These are phyloP conservation scores for Boletus sp. DNA, from an alignment of 1,284 basidiomycete genomes.

Conservation along the genomic window DNA sequence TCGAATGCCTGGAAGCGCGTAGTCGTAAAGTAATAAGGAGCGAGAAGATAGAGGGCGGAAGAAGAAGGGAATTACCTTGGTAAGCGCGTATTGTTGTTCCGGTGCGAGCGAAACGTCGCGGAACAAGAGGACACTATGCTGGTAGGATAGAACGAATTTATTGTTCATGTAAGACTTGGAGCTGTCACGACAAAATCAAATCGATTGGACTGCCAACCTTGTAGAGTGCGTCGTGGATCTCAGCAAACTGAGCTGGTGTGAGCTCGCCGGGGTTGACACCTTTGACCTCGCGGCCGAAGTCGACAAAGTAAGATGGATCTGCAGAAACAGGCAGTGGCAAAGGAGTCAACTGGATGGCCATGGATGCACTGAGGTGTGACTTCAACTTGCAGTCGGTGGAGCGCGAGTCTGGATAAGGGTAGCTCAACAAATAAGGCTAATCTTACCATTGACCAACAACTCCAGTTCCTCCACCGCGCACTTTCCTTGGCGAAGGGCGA, in stretches of 20 bases:
- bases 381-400: too few species aligned
- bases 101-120: slow-evolving; percentile 65
- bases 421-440: too few species aligned
- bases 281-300: slow-evolving; percentile 65
- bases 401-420: too few species aligned
- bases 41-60: background rate
- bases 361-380: slow-evolving; percentile 50
- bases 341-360: slow-evolving; percentile 55
- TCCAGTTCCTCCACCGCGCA: too few species aligned
- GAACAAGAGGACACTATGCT: slow-evolving; percentile 78
- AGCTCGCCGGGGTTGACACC: slow-evolving; percentile 58
- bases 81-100: slow-evolving; percentile 70
- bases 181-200: background rate
- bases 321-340: slow-evolving; percentile 55
- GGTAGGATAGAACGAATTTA: background rate
- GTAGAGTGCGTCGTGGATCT: slow-evolving; percentile 63
- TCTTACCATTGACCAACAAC: too few species aligned
- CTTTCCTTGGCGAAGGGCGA: too few species aligned
- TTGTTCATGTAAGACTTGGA: too few species aligned
- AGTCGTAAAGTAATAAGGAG: background rate
- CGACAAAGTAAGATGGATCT: slow-evolving; percentile 50
- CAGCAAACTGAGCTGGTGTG: slow-evolving; percentile 49
- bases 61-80: slow-evolving; percentile 5
- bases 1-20: slow-evolving; percentile 63
- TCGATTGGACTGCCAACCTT: slow-evolving; percentile 43